These are phyloP conservation scores for Boletus pseudo-olivaceus DNA, from an alignment of 768 basidiomycete genomes.

Conservation along the genomic window DNA sequence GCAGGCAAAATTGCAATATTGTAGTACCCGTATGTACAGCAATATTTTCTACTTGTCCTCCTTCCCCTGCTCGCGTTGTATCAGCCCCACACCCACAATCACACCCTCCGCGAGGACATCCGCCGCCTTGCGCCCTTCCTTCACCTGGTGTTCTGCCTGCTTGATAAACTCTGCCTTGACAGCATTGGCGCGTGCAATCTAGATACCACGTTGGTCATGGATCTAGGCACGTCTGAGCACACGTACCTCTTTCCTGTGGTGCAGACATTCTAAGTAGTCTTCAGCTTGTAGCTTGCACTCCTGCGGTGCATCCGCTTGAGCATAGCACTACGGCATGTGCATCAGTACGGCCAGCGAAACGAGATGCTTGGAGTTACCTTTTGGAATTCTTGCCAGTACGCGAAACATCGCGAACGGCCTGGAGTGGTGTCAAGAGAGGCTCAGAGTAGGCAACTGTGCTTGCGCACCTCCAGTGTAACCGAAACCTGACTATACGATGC, in stretches of 20 bases:
- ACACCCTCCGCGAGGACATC: conserved; percentile 71
- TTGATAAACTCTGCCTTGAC: conserved; percentile 71
- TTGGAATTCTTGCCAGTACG: conserved; percentile 89
- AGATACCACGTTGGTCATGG: background rate
- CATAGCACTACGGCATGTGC: conserved; percentile 65
- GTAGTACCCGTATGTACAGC: background rate
- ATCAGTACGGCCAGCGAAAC: conserved; percentile 7
- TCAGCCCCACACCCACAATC: conserved; percentile 72
- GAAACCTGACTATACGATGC: conserved; percentile 53
- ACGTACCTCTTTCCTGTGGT: conserved; percentile 82
- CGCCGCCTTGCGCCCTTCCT: conserved; percentile 67
- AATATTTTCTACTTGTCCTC: background rate
- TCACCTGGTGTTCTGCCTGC: conserved; percentile 60
- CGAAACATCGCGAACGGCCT: conserved; percentile 86
- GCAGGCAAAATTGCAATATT: too few relatives aligned
- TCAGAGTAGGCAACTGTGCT: background rate
- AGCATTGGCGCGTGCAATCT: conserved; percentile 65
- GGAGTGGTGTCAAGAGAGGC: conserved; percentile 5
- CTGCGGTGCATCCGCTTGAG: conserved; percentile 67
- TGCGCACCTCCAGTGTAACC: conserved; percentile 58
- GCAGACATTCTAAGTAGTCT: conserved; percentile 91
- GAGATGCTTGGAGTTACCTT: conserved; percentile 40
- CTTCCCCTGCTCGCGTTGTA: conserved; percentile 42
- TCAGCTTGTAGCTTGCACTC: conserved; percentile 70
- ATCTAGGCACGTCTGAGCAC: background rate